Conservation (phyloP, 441 rosid genomes). For the Gossypium davidsonii region DNA sequence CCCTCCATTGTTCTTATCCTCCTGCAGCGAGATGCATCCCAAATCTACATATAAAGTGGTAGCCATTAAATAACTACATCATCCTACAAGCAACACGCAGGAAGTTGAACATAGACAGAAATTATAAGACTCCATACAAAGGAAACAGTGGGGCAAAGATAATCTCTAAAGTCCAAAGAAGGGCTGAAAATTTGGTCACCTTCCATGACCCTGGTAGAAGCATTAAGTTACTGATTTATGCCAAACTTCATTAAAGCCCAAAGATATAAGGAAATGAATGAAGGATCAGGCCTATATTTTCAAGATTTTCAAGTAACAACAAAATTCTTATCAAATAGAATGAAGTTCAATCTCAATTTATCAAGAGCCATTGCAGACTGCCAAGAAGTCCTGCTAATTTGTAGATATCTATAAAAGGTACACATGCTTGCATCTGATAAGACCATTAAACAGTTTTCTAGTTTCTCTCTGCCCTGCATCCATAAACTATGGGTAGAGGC, state of each 20-base stretch:
- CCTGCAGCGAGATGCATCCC: constrained; percentile 85
- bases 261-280: not conserved
- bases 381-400: not conserved
- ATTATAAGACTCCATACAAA: not conserved
- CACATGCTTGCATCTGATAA: not conserved
- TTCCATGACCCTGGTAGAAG: constrained; percentile 1
- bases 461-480: not conserved
- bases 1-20: constrained; percentile 91
- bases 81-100: not conserved
- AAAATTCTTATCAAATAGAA: not conserved
- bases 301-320: not conserved
- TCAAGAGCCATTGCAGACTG: not conserved
- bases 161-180: not conserved
- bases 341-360: not conserved
- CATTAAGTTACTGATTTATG: not conserved
- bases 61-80: not conserved
- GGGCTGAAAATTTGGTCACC: not conserved
- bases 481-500: not conserved
- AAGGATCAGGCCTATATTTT: not conserved
- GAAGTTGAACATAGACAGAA: constrained; percentile 1
- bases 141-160: not conserved
- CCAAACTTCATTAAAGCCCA: not conserved
- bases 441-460: not conserved
- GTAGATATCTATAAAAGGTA: not conserved
- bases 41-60: constrained; percentile 41